Base-by-base conservation (phyloP, 176 grass and related monocot genomes). In the Ananas comosus region DNA sequence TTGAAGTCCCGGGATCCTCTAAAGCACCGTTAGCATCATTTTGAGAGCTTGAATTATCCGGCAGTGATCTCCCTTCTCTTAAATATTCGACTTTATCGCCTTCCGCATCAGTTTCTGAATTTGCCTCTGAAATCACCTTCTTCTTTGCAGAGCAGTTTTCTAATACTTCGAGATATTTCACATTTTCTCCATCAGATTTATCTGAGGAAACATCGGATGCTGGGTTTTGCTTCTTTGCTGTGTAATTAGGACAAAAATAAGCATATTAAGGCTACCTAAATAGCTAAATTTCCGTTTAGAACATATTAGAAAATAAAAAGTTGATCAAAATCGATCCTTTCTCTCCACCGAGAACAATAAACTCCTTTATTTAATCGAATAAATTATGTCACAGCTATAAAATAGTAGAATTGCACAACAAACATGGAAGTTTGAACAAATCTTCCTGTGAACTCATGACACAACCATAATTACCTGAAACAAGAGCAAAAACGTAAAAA, bases 131-230 rank as follows among this genome's bases (percentile, higher is more conserved):
- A 49, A 29, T 56, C 14, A 10, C 12, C 71, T 48, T 74, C 51
- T 84, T 93, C 68, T 88, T 99, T 63, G 70, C 74, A 33, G 69
- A 57, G 14, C 78, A 64, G 66, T 50, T 72, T 68, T 88, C 86
- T 24, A 90, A 68, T 54, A 93, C 74, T 79, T 90, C 86, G 29
- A 93, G 80, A 80, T 88, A 90, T 22, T 83, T 92, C 63, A 90
- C 78, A 76, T 79, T 88, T 80, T 59, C 85, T 71, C 72, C 73
- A 22, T 87, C 76, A 12, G 81, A 72, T 22, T 87, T 74, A 65
- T 82, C 72, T 23, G 78, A 69, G 63, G 61, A 92, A 76, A 63
- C 68, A 61, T 81, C 83, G 63, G 78, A 70, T 57, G 47, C 72
- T 51, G 75, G 73, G 27, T 9, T 72, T 71, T 81, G 78, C 59